Base-by-base conservation (phyloP, 306 rosid genomes). In the Luffa aegyptiaca region DNA sequence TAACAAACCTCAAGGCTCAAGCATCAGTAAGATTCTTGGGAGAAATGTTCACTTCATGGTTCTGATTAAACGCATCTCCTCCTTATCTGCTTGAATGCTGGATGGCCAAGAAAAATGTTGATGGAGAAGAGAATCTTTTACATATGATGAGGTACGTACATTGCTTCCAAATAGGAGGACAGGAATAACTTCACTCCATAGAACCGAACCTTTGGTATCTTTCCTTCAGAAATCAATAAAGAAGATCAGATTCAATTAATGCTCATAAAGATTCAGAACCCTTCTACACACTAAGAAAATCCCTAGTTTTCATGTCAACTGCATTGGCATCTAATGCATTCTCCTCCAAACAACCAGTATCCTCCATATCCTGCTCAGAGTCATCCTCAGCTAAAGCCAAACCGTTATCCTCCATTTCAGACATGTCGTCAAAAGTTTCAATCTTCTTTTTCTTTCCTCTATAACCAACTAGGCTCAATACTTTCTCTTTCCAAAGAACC, bases 401-500 rank as follows among this genome's bases (percentile, higher is more conserved):
- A 58, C 79, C 68, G 31, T 83, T 78, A 10, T 83, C 90, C 72
- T 90, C 98, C 83, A 37, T 82, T 71, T 93, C 97, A 6, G 89
- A 86, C 80, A 56, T n/a, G 72, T 91, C 95, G 53, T 86, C 87
- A 53, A 69, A 83, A 37, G 82, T 77, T 82, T 84, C 89, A 26
- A 90, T 83, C 84, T 87, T 88, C 85, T 87, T 90, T 87, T 87
- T 91, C 90, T 84, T 90, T 75, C 91, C 94, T 81, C 95, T 84
- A 72, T 88, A 87, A 56, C 90, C 92, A 55, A 76, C 73, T 44
- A 87, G 73, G 75, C 88, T 83, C 66, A 83, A 83, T 18, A 93
- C 81, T 21, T 84, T 92, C 77, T 93, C 98, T 93, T 79, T 93
- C 97, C 97, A 93, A 17, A 86, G 81, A 33, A 90, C 84, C 86